Evolutionary conservation across 768 basidiomycete genomes (phyloP), one percentile per base, ranked within the genome.

Genomic region (Calocybe indica): DNA sequence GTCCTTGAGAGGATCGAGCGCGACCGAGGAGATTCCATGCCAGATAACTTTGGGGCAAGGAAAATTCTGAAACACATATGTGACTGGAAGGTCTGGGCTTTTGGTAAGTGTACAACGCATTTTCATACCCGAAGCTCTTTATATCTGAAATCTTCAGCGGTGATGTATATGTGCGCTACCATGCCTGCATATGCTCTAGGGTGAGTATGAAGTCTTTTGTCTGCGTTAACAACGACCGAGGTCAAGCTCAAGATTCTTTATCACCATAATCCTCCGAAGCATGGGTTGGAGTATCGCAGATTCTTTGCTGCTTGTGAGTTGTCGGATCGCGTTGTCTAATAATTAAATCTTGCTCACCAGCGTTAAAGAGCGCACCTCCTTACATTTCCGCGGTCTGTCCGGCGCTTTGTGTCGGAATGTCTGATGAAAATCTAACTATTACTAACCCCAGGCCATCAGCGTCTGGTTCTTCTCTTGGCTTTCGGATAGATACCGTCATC

Each of bases 41-140:
- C 76, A 39, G 77, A 77, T 51, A 34, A 50, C 5, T 54, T 75
- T 31, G 68, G 71, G 7, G 48, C 52, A 40, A 49, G 58, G 37
- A 74, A 74, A 48, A 49, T 71, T 12, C 40, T 66, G 35, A 44
- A 48, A 32, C 69, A 74, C 48, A 54, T 74, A 7, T 56, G 59
- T 22, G 77, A 78, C 55, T 77, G 75, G 75, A 74, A 66, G 48
- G 56, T 75, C n/a, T 74, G 74, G 73, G 65, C 65, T 12, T 70
- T 71, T 54, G 67, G 75, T 73, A 53, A 41, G 61, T 40, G 33
- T 45, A 3, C 37, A 28, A 46, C 29, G 15, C 14, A n/a, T 15
- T 29, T 29, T 30, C 12, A 6, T 37, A 6, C 5, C 38, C 22
- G 29, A n/a, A 10, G 36, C 41, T 49, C 15, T 34, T 5, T n/a